Base-by-base conservation (phyloP, 2,329 filamentous ascomycete genomes). In the Penicillium sp. region DNA sequence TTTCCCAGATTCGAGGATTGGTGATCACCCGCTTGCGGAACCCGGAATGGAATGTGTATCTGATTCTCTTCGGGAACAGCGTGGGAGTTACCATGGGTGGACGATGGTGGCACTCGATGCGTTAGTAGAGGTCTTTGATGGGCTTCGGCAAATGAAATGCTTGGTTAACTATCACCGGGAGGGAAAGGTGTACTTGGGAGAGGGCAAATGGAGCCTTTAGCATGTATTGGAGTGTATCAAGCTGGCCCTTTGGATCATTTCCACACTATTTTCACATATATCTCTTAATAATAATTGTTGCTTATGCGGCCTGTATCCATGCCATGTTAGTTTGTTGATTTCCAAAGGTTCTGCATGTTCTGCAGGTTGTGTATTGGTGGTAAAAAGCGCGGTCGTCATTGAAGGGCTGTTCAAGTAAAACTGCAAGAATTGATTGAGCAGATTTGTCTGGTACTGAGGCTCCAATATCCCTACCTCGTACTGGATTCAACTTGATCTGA, bases 51-150 rank as follows among this genome's bases (percentile, higher is more conserved):
- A 41, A 52, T 15, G 21, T 12, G 39, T 50, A 15, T n/a, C 42
- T 21, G 10, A 52, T 39, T 44, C 42, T 8, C 25, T 18, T 15
- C 45, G 16, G 9, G 55, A 58, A 4, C 35, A 42, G 38, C 44
- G 52, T 25, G 63, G 54, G 3, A 39, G 34, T 13, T 68, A 67
- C 59, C 56, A 50, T 6, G 66, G 68, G 1, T 68, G 63, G 63
- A 64, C 62, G 3, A 65, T 38, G 29, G 61, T 70, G 52, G 60
- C 59, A 9, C 50, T 70, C 4, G 56, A 56, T 37, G 60, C 65
- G 10, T 49, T 70, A 23, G 55, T 70, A 10, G 68, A 70, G 40
- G 56, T 67, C 7, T 66, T 63, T 50, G 55, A 67, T 60, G 64
- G 64, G 8, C 39, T 70, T 31, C 54, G 63, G 27, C 55, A 62